These are phyloP conservation scores for Coemansia guatemalensis DNA, from an alignment of 192 early-diverging fungal genomes.

Conservation along the genomic window DNA sequence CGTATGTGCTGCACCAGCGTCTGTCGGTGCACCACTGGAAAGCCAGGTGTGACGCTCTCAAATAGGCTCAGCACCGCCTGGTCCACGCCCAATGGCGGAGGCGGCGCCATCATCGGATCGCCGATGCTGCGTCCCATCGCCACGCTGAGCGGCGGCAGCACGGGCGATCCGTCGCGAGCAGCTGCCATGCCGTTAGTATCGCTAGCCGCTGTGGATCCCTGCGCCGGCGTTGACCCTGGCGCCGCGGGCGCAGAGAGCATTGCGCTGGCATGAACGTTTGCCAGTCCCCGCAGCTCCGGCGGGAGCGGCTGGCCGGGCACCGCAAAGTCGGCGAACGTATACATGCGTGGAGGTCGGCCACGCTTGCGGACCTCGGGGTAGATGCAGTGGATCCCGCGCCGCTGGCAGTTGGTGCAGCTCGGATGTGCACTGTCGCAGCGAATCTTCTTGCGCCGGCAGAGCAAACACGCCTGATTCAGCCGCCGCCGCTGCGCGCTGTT, in stretches of 20 bases:
- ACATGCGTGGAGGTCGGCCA: slow-evolving; percentile 50
- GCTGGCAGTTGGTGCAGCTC: slow-evolving; percentile 50
- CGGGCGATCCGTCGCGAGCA: slow-evolving; percentile 26
- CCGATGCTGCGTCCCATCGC: slow-evolving; percentile 25
- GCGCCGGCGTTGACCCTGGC: background rate
- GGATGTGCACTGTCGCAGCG: slow-evolving; percentile 50
- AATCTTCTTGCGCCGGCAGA: slow-evolving; percentile 54
- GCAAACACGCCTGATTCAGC: slow-evolving; percentile 51
- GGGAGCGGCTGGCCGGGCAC: slow-evolving; percentile 48
- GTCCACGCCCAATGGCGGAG: slow-evolving; percentile 44
- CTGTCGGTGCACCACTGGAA: slow-evolving; percentile 48
- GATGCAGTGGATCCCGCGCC: slow-evolving; percentile 51
- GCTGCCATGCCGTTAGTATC: slow-evolving; percentile 24
- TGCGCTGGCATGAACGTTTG: slow-evolving; percentile 39
- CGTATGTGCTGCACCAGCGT: slow-evolving; percentile 43
- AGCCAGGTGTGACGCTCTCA: slow-evolving; percentile 35
- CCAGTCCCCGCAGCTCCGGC: slow-evolving; percentile 40
- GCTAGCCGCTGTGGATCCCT: background rate
- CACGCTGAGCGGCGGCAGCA: slow-evolving; percentile 32
- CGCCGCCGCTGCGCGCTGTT: slow-evolving; percentile 42
- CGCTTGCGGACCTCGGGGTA: slow-evolving; percentile 53
- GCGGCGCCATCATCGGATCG: slow-evolving; percentile 36
- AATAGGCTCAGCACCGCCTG: slow-evolving; percentile 51
- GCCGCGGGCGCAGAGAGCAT: slow-evolving; percentile 16
- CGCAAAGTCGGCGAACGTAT: slow-evolving; percentile 54